Evolutionary conservation across 768 basidiomycete genomes (phyloP).

Genomic region (Candolleomyces aberdarensis): DNA sequence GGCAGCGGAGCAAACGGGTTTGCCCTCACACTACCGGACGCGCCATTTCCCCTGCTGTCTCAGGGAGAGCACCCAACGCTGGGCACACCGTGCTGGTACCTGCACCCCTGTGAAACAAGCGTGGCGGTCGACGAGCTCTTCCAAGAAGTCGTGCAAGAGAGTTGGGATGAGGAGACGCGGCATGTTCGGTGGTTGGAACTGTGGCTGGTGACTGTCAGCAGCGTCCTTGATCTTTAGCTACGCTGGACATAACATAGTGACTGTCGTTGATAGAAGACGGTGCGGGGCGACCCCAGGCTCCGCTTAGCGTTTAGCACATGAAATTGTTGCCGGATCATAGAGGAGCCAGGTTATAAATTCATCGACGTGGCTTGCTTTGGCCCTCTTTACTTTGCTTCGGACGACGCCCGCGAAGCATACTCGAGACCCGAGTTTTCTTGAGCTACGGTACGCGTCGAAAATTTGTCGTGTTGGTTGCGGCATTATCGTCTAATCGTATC

Average conservation of each 20-base stretch:
- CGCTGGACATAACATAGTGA: too few relatives aligned
- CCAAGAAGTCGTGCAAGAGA: slow-evolving; percentile 36
- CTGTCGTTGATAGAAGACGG: slow-evolving; percentile 8
- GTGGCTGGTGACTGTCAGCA: slow-evolving; percentile 78
- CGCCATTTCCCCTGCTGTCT: slow-evolving; percentile 73
- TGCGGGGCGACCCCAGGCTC: neutral
- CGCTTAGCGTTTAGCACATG: slow-evolving; percentile 21
- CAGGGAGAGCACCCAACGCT: slow-evolving; percentile 85
- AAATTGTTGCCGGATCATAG: slow-evolving; percentile 19
- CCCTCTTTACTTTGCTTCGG: neutral
- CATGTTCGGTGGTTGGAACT: slow-evolving; percentile 57
- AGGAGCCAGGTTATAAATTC: neutral
- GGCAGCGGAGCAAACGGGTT: slow-evolving; percentile 47
- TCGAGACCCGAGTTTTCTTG: neutral
- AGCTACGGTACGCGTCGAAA: neutral
- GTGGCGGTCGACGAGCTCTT: slow-evolving; percentile 68
- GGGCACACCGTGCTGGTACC: slow-evolving; percentile 74
- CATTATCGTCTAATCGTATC: slow-evolving; percentile 25
- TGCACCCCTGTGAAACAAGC: slow-evolving; percentile 84
- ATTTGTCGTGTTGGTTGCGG: slow-evolving; percentile 3
- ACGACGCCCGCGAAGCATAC: slow-evolving; percentile 1
- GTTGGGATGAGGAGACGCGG: slow-evolving; percentile 26
- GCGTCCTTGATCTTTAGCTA: slow-evolving; percentile 51
- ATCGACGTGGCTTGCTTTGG: neutral
- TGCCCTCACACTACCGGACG: slow-evolving; percentile 47